Conservation (phyloP, 805 yeast genomes). For the Sungouiozyma intestinalis region DNA sequence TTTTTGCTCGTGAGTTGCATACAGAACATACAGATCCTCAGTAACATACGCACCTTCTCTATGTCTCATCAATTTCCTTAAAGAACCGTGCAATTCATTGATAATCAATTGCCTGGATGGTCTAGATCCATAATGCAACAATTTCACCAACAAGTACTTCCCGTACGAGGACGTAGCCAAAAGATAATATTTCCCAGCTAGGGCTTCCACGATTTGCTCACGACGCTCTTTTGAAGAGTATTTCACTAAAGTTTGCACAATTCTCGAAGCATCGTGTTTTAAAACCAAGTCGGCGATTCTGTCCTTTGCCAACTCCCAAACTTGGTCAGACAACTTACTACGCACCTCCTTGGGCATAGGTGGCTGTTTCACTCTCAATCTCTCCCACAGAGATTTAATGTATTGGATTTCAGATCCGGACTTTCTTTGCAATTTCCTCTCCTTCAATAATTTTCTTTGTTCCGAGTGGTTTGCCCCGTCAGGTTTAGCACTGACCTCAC, state of each 20-base stretch:
- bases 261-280: slow-evolving; percentile 94
- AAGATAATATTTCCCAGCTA: slow-evolving; percentile 67
- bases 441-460: slow-evolving; percentile 65
- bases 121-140: slow-evolving; percentile 85
- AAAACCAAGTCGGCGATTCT: slow-evolving; percentile 74
- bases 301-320: slow-evolving; percentile 74
- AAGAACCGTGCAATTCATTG: slow-evolving; percentile 80
- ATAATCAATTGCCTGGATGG: slow-evolving; percentile 65
- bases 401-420: slow-evolving; percentile 79
- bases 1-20: slow-evolving; percentile 75
- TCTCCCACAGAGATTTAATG: slow-evolving; percentile 86
- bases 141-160: slow-evolving; percentile 77
- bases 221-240: slow-evolving; percentile 75
- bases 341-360: slow-evolving; percentile 68
- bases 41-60: slow-evolving; percentile 97
- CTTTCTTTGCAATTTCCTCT: slow-evolving; percentile 78
- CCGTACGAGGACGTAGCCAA: slow-evolving; percentile 92
- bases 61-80: slow-evolving; percentile 89
- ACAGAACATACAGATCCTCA: slow-evolving; percentile 81
- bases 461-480: slow-evolving; percentile 51
- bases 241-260: slow-evolving; percentile 86
- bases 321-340: slow-evolving; percentile 68
- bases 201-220: slow-evolving; percentile 50
- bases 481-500: slow-evolving; percentile 27
- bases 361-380: slow-evolving; percentile 73